Evolutionary conservation across 176 grass and related monocot genomes (phyloP).

Genomic region (Aechmea fasciata): DNA sequence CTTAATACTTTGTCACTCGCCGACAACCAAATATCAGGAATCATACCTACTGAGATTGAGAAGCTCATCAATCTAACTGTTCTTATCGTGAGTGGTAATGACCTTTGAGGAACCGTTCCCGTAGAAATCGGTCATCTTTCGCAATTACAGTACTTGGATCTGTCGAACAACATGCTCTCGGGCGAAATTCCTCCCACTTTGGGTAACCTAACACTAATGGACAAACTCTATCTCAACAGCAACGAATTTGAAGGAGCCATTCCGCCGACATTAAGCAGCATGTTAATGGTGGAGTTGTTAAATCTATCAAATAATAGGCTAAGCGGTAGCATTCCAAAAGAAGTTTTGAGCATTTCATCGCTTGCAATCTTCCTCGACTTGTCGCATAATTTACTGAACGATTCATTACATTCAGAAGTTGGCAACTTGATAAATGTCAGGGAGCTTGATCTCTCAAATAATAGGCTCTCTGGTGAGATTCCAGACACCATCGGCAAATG

Average conservation of each 20-base stretch:
- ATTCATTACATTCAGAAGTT: slow-evolving; percentile 10
- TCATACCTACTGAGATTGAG: slow-evolving; percentile 18
- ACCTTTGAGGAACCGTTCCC: slow-evolving; percentile 18
- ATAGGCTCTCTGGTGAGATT: slow-evolving; percentile 23
- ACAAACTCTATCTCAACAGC: neutral
- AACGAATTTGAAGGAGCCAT: slow-evolving; percentile 2
- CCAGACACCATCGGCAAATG: slow-evolving; percentile 14
- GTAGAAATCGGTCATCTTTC: slow-evolving; percentile 11
- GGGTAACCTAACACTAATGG: neutral
- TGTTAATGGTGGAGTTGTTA: neutral
- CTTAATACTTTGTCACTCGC: slow-evolving; percentile 1
- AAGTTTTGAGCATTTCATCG: slow-evolving; percentile 21
- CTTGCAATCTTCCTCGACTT: slow-evolving; percentile 15
- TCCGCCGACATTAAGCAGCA: neutral
- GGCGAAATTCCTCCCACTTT: slow-evolving; percentile 20
- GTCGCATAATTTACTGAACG: slow-evolving; percentile 26
- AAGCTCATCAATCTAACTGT: slow-evolving; percentile 24
- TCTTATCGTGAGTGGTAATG: slow-evolving; percentile 1
- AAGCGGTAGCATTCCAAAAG: slow-evolving; percentile 19
- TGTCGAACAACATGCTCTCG: slow-evolving; percentile 8
- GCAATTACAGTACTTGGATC: slow-evolving; percentile 13
- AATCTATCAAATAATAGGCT: slow-evolving; percentile 26
- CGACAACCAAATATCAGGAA: slow-evolving; percentile 17
- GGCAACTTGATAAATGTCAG: slow-evolving; percentile 20
- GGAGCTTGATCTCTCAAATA: slow-evolving; percentile 17